Evolutionary conservation across 2,329 filamentous ascomycete genomes (phyloP).

Genomic region (Orbilia oligospora): DNA sequence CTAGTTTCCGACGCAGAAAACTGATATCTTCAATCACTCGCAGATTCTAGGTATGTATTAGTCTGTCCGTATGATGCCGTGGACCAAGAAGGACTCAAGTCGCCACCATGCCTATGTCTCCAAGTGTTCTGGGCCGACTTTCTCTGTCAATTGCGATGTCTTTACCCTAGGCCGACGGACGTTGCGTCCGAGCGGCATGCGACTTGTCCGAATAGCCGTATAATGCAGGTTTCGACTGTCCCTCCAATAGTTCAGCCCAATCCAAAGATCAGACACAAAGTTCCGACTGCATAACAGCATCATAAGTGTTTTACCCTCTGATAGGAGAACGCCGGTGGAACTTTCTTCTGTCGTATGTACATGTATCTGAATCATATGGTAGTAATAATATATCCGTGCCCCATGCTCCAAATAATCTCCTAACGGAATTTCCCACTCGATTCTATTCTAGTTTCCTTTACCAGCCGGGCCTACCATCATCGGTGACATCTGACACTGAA

Average conservation of each 20-base stretch:
- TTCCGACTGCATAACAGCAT: constrained; percentile 13
- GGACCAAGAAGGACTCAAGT: constrained; percentile 41
- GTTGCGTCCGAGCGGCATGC: constrained; percentile 11
- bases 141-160: constrained; percentile 1
- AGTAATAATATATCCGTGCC: not conserved
- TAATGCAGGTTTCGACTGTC: constrained; percentile 6
- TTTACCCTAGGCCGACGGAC: not conserved
- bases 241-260: not conserved
- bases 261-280: constrained; percentile 24
- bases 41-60: constrained; percentile 29
- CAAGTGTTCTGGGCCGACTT: constrained; percentile 22
- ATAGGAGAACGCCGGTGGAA: constrained; percentile 21
- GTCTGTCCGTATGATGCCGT: constrained; percentile 25
- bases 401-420: not conserved
- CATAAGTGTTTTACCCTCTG: constrained; percentile 10
- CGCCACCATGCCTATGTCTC: not conserved
- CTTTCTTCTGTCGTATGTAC: not conserved
- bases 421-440: constrained; percentile 18
- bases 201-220: constrained; percentile 3
- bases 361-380: not conserved
- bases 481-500: not conserved
- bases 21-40: constrained; percentile 45
- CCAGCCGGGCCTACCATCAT: not conserved
- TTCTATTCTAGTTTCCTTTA: not conserved
- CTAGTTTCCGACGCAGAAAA: constrained; percentile 45